These are phyloP conservation scores for Euphrasia arctica DNA, from an alignment of 305 asterid species.

Conservation along the genomic window DNA sequence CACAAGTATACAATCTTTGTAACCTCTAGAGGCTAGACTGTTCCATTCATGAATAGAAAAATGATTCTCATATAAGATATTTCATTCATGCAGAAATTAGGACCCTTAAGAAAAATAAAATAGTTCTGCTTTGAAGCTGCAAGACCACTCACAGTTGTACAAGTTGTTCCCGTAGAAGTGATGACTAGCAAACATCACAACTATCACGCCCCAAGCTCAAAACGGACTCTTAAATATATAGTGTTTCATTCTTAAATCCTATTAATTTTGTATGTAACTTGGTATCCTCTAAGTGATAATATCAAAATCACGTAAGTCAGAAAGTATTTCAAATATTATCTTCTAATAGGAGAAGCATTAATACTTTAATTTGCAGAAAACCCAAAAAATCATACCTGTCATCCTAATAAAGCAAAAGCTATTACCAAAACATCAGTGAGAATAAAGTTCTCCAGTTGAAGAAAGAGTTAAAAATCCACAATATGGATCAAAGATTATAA, in stretches of 20 bases:
- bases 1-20: neutral
- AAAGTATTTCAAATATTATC: neutral
- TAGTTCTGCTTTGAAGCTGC: neutral
- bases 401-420: neutral
- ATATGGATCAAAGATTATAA: neutral
- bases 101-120: neutral
- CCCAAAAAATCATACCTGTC: neutral
- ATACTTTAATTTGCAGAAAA: neutral
- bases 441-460: neutral
- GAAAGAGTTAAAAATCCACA: constrained; percentile 11
- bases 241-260: neutral
- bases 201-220: neutral
- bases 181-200: neutral
- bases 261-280: neutral
- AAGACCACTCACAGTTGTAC: neutral
- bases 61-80: neutral
- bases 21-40: constrained; percentile 1
- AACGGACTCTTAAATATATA: neutral
- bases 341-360: neutral
- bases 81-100: neutral
- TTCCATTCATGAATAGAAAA: neutral
- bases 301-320: too few species aligned
- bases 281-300: neutral
- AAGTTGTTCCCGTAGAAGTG: neutral
- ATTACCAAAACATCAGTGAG: neutral